phyloP scores from a whole-genome alignment of 768 basidiomycete genomes.

The Xerocomus brunneocitrinus region DNA sequence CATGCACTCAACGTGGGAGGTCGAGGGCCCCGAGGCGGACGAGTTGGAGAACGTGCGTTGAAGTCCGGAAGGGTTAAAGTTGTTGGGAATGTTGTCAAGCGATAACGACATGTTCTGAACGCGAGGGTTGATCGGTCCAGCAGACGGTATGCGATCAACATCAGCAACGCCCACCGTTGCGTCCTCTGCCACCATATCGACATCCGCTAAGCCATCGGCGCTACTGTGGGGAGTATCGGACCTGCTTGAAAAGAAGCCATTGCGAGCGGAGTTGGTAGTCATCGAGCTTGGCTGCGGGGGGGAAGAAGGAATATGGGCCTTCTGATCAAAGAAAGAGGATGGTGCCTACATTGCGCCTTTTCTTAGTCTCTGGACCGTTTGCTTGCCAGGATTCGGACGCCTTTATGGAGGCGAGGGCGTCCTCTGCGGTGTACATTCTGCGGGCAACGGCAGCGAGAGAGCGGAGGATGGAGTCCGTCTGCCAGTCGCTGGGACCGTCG shows the following conservation, averaged over 20 bases:
- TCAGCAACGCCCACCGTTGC: conserved; percentile 24
- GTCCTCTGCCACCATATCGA: conserved; percentile 28
- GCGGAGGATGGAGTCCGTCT: conserved; percentile 53
- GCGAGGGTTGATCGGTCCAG: conserved; percentile 27
- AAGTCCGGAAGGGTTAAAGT: conserved; percentile 34
- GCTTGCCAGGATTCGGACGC: conserved; percentile 32
- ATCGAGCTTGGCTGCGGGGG: conserved; percentile 24
- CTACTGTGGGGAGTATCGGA: conserved; percentile 17
- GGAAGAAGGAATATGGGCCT: conserved; percentile 10
- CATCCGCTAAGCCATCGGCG: conserved; percentile 17
- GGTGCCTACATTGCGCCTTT: conserved; percentile 40
- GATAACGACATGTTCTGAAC: conserved; percentile 46
- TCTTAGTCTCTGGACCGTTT: conserved; percentile 41
- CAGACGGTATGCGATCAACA: conserved; percentile 18
- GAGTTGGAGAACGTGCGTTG: conserved; percentile 30
- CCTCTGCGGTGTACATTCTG: conserved; percentile 56
- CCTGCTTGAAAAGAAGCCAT: conserved; percentile 22
- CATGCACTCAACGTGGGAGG: conserved; percentile 37
- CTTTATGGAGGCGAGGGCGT: conserved; percentile 38
- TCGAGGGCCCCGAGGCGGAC: conserved; percentile 43
- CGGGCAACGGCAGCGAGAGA: conserved; percentile 47
- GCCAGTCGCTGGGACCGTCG: conserved; percentile 53
- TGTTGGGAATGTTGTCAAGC: conserved; percentile 44
- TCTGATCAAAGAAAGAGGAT: conserved; percentile 25
- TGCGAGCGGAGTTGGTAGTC: conserved; percentile 10